Evolutionary conservation across 495 filamentous ascomycete species (phyloP).

Genomic region (Lasiosphaeria hispida): DNA sequence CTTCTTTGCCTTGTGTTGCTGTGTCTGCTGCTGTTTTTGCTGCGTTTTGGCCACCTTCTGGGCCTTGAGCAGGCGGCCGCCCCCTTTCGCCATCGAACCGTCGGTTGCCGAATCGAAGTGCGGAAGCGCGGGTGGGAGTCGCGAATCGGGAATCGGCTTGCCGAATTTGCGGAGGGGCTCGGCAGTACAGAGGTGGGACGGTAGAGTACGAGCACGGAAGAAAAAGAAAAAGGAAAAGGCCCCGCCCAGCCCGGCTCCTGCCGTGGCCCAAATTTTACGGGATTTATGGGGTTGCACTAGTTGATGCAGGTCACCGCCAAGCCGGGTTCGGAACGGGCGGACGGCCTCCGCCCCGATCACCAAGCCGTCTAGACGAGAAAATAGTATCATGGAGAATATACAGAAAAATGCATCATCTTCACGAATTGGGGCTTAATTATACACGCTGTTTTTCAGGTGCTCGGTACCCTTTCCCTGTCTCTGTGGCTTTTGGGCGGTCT

Average conservation of each 20-base stretch:
- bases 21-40: slow-evolving; percentile 12
- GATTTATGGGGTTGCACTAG: background rate
- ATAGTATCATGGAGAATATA: background rate
- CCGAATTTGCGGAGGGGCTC: no score
- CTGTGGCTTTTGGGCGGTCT: no score
- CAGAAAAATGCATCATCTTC: no score
- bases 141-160: no score
- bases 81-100: slow-evolving; percentile 11
- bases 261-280: background rate
- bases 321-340: slow-evolving; percentile 13
- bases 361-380: no score
- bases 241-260: background rate
- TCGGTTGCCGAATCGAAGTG: slow-evolving; percentile 5
- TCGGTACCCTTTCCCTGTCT: no score
- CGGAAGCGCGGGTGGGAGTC: background rate
- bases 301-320: slow-evolving; percentile 8
- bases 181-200: no score
- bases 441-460: no score
- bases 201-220: no score
- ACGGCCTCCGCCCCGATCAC: background rate
- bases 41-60: slow-evolving; percentile 17
- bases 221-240: background rate
- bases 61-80: background rate
- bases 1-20: slow-evolving; percentile 9
- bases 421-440: no score